Evolutionary conservation across 2,329 filamentous ascomycete genomes (phyloP), one percentile per base, ranked within the genome.

Genomic region (Beauveria medogensis): DNA sequence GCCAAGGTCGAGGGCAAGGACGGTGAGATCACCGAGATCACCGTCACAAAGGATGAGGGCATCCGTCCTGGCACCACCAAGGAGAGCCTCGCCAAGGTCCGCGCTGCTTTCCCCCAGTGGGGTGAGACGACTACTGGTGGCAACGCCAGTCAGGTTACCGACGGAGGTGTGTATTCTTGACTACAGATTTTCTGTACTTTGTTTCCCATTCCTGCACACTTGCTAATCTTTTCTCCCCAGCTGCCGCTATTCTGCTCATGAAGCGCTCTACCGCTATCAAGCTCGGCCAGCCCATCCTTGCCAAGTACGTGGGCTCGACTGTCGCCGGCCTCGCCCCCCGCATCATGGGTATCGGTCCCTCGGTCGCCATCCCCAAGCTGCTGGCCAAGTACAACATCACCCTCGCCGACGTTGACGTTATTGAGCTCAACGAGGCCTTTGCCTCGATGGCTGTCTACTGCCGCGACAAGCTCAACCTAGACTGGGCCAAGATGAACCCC

Each of bases 391-490:
- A 88, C 82, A 86, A 88, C 75, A 76, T 99, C 63, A 84, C 82
- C 26, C 79, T 96, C 59, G 83, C 88, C 62, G 94, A 97, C 68
- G 84, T 94, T 64, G 94, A 99, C 71, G 82, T 97, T 41, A 81
- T 93, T 67, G 94, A 97, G 82, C 77, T 99, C 71, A 99, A 99
- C 79, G 94, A 99, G 82, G 94, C 94, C 1, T 99, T 99, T 70
- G 93, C 92, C 24, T 94, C 90, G 57, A 97, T 97, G 94, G 92
- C 91, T 1, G 92, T 97, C 34, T 97, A 97, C 83, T 96, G 92
- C 77, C 78, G 89, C 60, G 82, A 91, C 69, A 84, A 79, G 66
- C 81, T 94, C 55, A 84, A 84, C 65, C 78, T 93, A 55, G 86
- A 90, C 71, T 83, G 82, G 74, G 74, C 81, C 69, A 93, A 92